Conservation (phyloP, 2,329 filamentous ascomycete genomes). For the Curvularia hawaiiensis region DNA sequence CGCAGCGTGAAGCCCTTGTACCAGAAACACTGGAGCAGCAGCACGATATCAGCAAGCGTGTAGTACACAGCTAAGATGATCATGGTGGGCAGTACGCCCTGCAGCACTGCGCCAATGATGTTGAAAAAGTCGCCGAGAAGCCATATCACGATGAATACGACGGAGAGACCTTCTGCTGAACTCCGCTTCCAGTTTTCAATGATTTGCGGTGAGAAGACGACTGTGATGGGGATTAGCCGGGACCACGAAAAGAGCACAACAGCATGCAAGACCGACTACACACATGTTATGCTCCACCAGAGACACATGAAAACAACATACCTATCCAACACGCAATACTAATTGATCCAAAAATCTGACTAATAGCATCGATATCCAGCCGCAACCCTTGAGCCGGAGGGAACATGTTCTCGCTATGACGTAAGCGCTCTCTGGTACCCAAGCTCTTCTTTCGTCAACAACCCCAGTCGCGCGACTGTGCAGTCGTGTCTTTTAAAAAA, state of each 20-base stretch:
- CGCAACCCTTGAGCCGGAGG: conserved; percentile 62
- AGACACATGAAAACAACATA: conserved; percentile 15
- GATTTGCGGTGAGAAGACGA: conserved; percentile 97
- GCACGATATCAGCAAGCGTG: conserved; percentile 86
- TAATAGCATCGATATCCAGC: conserved; percentile 87
- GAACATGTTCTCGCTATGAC: conserved; percentile 52
- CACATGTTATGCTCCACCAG: not conserved
- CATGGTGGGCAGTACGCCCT: conserved; percentile 94
- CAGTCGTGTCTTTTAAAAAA: too few species aligned
- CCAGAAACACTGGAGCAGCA: conserved; percentile 91
- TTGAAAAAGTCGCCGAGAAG: conserved; percentile 95
- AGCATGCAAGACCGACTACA: not conserved
- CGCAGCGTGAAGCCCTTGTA: conserved; percentile 76
- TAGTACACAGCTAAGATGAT: conserved; percentile 94
- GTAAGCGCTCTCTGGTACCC: conserved; percentile 19
- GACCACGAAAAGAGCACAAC: not conserved
- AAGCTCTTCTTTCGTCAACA: too few species aligned
- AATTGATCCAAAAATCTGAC: conserved; percentile 92
- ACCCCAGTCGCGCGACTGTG: too few species aligned
- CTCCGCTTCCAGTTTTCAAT: conserved; percentile 88
- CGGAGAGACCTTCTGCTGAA: conserved; percentile 85
- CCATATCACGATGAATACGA: conserved; percentile 94
- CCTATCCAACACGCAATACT: conserved; percentile 94
- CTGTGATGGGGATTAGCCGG: conserved; percentile 25
- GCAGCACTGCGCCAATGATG: conserved; percentile 87